Conservation (phyloP, 495 filamentous ascomycete genomes). For the Hypomontagnella submonticulosa region DNA sequence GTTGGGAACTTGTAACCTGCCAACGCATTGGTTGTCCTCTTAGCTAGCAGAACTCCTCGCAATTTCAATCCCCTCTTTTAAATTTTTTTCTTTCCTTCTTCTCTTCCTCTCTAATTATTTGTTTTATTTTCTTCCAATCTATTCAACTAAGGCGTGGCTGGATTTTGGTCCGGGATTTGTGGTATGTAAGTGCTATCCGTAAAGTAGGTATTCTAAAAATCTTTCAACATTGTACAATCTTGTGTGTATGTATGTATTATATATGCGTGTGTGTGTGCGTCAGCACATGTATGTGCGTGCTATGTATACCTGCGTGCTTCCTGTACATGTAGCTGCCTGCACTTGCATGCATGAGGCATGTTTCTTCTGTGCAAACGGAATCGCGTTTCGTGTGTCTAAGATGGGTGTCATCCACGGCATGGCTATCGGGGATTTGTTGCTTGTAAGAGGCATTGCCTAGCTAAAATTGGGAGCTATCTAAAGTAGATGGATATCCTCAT, state of each 20-base stretch:
- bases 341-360: conserved; percentile 36
- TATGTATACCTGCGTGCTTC: conserved; percentile 33
- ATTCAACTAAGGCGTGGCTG: neutral
- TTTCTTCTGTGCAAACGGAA: conserved; percentile 47
- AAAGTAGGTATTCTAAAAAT: conserved; percentile 12
- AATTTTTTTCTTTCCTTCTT: neutral
- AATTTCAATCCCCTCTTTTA: neutral
- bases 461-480: neutral
- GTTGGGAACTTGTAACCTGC: conserved; percentile 35
- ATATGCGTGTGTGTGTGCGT: conserved; percentile 43
- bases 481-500: conserved; percentile 5
- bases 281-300: conserved; percentile 34
- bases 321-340: conserved; percentile 39
- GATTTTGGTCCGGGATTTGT: neutral
- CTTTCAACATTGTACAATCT: conserved; percentile 16
- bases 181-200: conserved; percentile 11
- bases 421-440: conserved; percentile 41
- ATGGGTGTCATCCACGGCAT: conserved; percentile 29
- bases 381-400: conserved; percentile 40
- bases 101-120: neutral
- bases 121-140: neutral
- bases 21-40: conserved; percentile 27
- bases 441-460: conserved; percentile 20
- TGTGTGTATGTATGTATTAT: conserved; percentile 38
- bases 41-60: neutral